A percentile compares a stretch with the other conserved stretches of the same genome.
These are phyloP conservation scores for Lactarius deliciosus DNA, from an alignment of 768 basidiomycete species.

Conservation along the genomic window DNA sequence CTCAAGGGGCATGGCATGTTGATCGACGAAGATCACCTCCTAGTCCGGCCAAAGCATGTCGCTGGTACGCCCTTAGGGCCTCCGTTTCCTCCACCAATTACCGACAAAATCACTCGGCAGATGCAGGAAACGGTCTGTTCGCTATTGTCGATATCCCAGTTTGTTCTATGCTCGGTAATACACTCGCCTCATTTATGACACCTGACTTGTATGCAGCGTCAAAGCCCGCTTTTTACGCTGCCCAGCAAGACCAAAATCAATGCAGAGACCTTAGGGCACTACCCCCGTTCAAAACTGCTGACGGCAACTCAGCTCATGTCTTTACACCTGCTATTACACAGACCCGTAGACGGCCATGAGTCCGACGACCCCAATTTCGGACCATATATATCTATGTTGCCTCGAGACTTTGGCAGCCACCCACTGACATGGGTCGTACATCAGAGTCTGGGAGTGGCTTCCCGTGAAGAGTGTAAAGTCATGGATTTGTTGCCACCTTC, in stretches of 20 bases:
- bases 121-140: constrained; percentile 72
- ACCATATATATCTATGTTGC: constrained; percentile 79
- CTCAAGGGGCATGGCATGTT: constrained; percentile 27
- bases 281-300: constrained; percentile 51
- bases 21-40: constrained; percentile 40
- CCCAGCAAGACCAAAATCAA: constrained; percentile 76
- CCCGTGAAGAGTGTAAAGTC: constrained; percentile 34
- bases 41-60: constrained; percentile 52
- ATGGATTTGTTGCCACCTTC: constrained; percentile 51
- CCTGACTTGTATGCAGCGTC: constrained; percentile 12
- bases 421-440: constrained; percentile 75
- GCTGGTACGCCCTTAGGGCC: constrained; percentile 44
- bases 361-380: constrained; percentile 60
- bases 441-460: constrained; percentile 27
- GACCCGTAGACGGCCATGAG: constrained; percentile 42
- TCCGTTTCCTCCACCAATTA: constrained; percentile 1
- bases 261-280: constrained; percentile 57
- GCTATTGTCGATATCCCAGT: constrained; percentile 46
- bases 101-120: constrained; percentile 36
- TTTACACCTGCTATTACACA: constrained; percentile 74
- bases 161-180: constrained; percentile 27
- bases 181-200: not conserved
- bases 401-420: constrained; percentile 69
- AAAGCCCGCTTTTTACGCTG: constrained; percentile 55
- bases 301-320: constrained; percentile 76